Conservation (phyloP, 176 grass and related monocot genomes). For the Carex littledalei region DNA sequence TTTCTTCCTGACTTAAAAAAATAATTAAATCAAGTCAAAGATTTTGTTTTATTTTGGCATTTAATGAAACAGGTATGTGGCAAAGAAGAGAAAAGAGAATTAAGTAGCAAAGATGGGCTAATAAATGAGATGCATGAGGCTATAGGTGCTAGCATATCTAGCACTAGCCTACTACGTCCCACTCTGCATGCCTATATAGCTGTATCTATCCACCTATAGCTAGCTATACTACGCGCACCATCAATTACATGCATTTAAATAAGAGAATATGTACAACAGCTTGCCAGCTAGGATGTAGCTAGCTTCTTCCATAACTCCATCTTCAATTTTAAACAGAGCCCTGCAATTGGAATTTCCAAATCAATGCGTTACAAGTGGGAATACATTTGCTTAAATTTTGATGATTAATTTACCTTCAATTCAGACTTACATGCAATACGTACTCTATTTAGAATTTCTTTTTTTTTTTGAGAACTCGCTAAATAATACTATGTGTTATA, state of each 20-base stretch:
- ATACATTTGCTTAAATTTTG: no score
- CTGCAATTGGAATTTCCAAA: not conserved
- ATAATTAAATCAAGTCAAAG: no score
- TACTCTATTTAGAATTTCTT: no score
- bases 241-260: not conserved
- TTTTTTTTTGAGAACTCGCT: no score
- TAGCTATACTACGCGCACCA: not conserved
- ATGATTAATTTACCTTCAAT: no score
- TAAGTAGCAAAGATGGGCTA: not conserved
- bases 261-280: not conserved
- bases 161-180: not conserved
- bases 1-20: no score
- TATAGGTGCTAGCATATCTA: not conserved
- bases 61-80: no score
- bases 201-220: not conserved
- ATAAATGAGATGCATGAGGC: constrained; percentile 2
- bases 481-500: no score
- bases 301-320: not conserved
- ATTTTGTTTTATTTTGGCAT: no score
- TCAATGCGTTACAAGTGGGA: not conserved
- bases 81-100: not conserved
- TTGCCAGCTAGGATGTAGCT: constrained; percentile 2
- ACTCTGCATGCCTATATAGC: not conserved
- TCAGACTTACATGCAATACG: no score
- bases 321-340: not conserved